Percentiles rank a stretch among this genome's conserved stretches.
phyloP scores from a whole-genome alignment of 306 rosid species.

The Rosa lucieae region DNA sequence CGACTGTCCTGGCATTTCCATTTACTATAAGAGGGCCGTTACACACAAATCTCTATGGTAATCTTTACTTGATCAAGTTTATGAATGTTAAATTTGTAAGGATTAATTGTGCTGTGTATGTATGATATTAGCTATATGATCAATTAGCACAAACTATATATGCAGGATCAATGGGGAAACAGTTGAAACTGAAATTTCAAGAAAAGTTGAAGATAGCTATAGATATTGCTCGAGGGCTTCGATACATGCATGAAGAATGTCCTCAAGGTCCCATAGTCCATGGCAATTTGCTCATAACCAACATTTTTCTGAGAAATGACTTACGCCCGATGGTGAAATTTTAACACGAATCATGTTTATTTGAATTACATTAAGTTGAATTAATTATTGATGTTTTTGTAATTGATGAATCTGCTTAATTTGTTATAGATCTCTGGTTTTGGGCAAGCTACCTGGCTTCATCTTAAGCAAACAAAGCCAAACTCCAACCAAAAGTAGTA shows the following conservation, averaged over 20 bases:
- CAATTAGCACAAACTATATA: not conserved
- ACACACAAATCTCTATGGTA: constrained; percentile 11
- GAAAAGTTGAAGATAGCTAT: constrained; percentile 14
- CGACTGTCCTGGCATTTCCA: constrained; percentile 22
- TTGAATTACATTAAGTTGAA: not conserved
- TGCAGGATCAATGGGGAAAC: constrained; percentile 15
- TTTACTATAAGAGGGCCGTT: constrained; percentile 12
- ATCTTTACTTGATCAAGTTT: not conserved
- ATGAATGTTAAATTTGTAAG: not conserved
- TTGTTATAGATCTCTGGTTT: constrained; percentile 28
- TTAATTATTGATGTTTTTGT: not conserved
- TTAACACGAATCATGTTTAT: not conserved
- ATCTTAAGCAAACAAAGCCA: constrained; percentile 18
- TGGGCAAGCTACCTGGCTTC: constrained; percentile 31
- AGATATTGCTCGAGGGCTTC: constrained; percentile 31
- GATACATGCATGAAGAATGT: constrained; percentile 37
- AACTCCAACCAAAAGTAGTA: constrained; percentile 20
- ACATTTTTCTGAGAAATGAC: constrained; percentile 21
- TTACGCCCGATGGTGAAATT: constrained; percentile 21
- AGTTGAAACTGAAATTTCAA: constrained; percentile 22
- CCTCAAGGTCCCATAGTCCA: constrained; percentile 29
- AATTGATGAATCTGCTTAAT: not conserved
- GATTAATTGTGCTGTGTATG: not conserved
- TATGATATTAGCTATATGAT: not conserved
- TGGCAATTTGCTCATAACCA: constrained; percentile 18